Base-by-base conservation (phyloP, 495 filamentous ascomycete species). In the Podospora comata region DNA sequence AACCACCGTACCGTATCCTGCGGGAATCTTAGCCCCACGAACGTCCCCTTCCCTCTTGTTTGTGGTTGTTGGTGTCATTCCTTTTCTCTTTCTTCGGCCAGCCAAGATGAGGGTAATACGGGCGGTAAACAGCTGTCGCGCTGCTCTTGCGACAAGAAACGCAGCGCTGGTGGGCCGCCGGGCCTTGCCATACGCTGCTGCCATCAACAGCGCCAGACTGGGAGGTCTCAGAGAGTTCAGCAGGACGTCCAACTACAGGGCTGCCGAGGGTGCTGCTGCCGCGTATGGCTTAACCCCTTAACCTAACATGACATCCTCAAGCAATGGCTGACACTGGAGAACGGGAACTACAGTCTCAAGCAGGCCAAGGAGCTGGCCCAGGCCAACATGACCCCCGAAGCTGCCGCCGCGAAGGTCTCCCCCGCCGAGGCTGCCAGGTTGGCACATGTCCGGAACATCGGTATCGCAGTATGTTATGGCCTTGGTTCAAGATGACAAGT, bases 371-470 rank as follows among this genome's bases (percentile, higher is more conserved):
- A 83, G 18, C 66, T 71, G 26, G 80, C 81, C 62, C 77, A 78
- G 6, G 71, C 78, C 2, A 78, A 79, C 48, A 80, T 84, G 68
- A 80, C 81, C 0, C 74, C 79, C 69, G 83, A 85, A 66, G 78
- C 76, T 6, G 81, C 79, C 19, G 75, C 78, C 18, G 78, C 76
- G 28, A 80, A 95, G 88, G 75, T 90, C 93, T 74, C 83, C 85
- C 89, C 92, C 15, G 80, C 86, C 26, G 96, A 99, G 78, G 86
- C 85, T 53, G 85, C 86, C 68, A 86, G 96, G 67, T 75, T 99
- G 65, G 85, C 88, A 57, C 87, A 82, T 79, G 89, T 97, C 64
- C 86, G 96, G 67, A 99, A 99, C 76, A 98, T 99, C 80, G 96
- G 96, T 78, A 99, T 99, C 83, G 96, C 96, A 75, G 92, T 95